Evolutionary conservation across 345 rosid species (phyloP).

Genomic region (Hibiscus syriacus): DNA sequence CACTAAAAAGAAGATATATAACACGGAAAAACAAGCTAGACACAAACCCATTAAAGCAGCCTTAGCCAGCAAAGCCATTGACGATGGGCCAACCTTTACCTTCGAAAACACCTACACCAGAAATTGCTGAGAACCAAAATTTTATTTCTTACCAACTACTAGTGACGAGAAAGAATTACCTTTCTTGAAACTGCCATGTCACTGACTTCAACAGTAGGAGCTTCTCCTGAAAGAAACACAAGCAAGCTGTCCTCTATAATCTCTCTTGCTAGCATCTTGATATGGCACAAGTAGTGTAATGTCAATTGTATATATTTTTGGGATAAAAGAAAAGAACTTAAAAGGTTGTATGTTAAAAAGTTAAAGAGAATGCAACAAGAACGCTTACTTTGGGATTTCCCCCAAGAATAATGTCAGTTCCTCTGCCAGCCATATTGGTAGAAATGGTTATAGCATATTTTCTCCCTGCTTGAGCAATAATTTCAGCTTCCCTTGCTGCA

Average conservation of each 20-base stretch:
- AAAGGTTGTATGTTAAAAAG: neutral
- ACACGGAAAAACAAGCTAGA: neutral
- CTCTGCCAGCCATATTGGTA: slow-evolving; percentile 99
- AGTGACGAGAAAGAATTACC: slow-evolving; percentile 31
- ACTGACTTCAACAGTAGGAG: slow-evolving; percentile 37
- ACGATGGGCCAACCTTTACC: slow-evolving; percentile 72
- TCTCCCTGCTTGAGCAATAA: slow-evolving; percentile 90
- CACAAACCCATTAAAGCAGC: slow-evolving; percentile 71
- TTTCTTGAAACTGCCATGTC: slow-evolving; percentile 37
- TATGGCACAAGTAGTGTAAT: slow-evolving; percentile 16
- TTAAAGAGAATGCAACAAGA: neutral
- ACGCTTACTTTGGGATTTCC: slow-evolving; percentile 83
- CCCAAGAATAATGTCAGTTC: slow-evolving; percentile 92
- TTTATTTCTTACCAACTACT: slow-evolving; percentile 5
- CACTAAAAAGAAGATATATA: neutral
- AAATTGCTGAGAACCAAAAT: slow-evolving; percentile 8
- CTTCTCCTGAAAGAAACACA: slow-evolving; percentile 60
- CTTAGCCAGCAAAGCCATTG: slow-evolving; percentile 78
- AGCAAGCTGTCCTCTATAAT: slow-evolving; percentile 78
- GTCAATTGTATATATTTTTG: slow-evolving; percentile 1
- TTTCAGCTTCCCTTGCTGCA: slow-evolving; percentile 95
- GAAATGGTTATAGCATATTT: slow-evolving; percentile 90
- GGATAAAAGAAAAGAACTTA: slow-evolving; percentile 12
- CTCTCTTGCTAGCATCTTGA: slow-evolving; percentile 86
- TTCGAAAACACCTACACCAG: slow-evolving; percentile 56